phyloP scores from a whole-genome alignment of 208 protist species.

The Crithidia mellificae region DNA sequence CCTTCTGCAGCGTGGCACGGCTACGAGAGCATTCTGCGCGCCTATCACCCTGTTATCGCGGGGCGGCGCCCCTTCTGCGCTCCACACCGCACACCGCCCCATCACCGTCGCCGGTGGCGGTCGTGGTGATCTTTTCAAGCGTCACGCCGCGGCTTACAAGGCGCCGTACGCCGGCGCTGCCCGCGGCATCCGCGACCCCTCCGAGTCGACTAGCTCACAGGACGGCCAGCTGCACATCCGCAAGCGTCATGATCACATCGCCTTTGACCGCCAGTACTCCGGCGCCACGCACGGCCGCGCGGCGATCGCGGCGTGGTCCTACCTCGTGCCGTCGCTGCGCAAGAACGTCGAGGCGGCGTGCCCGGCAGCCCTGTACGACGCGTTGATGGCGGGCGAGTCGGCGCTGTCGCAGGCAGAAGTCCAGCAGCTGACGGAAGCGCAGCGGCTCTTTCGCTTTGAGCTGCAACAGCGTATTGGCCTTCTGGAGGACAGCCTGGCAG shows the following conservation, averaged over 20 bases:
- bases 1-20: no score
- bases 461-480: slow-evolving; percentile 70
- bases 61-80: not conserved
- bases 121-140: slow-evolving; percentile 59
- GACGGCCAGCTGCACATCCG: slow-evolving; percentile 70
- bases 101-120: slow-evolving; percentile 37
- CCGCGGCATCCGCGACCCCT: slow-evolving; percentile 51
- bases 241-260: slow-evolving; percentile 50
- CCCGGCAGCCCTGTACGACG: slow-evolving; percentile 29
- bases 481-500: slow-evolving; percentile 73
- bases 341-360: slow-evolving; percentile 40
- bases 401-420: slow-evolving; percentile 29
- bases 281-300: slow-evolving; percentile 31
- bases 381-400: slow-evolving; percentile 23
- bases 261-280: slow-evolving; percentile 21
- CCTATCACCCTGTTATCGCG: no score
- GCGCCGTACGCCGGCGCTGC: slow-evolving; percentile 26
- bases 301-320: slow-evolving; percentile 59
- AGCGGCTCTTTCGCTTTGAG: slow-evolving; percentile 71
- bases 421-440: slow-evolving; percentile 34
- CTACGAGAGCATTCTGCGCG: no score
- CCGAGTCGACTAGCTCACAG: slow-evolving; percentile 62
- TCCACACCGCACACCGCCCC: not conserved
- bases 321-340: slow-evolving; percentile 57
- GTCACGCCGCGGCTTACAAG: slow-evolving; percentile 30